Percentiles rank a stretch among this genome's conserved stretches.
Conservation (phyloP, 2,329 filamentous ascomycete genomes). For the Talaromyces sp. region DNA sequence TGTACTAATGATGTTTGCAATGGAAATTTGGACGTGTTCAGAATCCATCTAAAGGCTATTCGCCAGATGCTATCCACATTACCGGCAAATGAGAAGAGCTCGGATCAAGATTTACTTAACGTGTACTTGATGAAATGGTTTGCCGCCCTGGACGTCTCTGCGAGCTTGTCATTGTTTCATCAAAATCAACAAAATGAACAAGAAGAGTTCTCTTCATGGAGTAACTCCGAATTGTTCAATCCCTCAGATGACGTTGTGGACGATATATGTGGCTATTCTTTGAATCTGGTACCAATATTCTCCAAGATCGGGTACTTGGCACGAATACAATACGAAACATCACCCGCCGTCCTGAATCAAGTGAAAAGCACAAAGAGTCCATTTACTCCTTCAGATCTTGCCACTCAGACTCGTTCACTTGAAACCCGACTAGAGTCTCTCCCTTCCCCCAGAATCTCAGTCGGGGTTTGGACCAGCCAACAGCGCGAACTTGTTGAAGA, state of each 20-base stretch:
- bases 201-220: slow-evolving; percentile 8
- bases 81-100: slow-evolving; percentile 10
- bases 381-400: not conserved
- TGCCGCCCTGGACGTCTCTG: slow-evolving; percentile 22
- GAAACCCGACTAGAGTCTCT: slow-evolving; percentile 4
- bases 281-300: slow-evolving; percentile 22
- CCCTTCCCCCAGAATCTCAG: slow-evolving; percentile 9
- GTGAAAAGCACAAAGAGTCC: not conserved
- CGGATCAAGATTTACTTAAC: slow-evolving; percentile 12
- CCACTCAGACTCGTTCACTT: not conserved
- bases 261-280: slow-evolving; percentile 25
- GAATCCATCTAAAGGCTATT: slow-evolving; percentile 21
- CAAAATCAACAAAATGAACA: slow-evolving; percentile 6
- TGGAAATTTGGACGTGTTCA: slow-evolving; percentile 22
- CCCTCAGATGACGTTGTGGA: slow-evolving; percentile 14
- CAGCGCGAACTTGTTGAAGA: slow-evolving; percentile 13
- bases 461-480: slow-evolving; percentile 4
- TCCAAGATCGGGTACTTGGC: slow-evolving; percentile 17
- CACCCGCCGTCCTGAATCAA: not conserved
- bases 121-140: slow-evolving; percentile 25
- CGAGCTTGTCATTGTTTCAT: slow-evolving; percentile 18
- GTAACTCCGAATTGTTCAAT: not conserved
- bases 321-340: not conserved
- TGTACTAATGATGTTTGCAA: slow-evolving; percentile 31
- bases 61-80: slow-evolving; percentile 17